phyloP scores from a whole-genome alignment of 2,329 filamentous ascomycete genomes.

The Sporothrix mexicana region DNA sequence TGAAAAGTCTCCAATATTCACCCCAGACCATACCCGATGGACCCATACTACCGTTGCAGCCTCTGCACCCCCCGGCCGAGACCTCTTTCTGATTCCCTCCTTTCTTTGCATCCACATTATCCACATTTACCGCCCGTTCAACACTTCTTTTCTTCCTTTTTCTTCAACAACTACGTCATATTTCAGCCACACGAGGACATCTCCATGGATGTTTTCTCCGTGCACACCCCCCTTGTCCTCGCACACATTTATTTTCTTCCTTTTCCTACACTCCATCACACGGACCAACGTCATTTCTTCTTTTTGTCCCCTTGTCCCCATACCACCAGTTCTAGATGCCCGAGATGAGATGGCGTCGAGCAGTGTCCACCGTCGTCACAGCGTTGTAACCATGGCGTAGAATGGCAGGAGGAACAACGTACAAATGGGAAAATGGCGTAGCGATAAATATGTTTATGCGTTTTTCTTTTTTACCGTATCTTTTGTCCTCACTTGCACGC shows the following conservation, averaged over 20 bases:
- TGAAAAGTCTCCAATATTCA: background rate
- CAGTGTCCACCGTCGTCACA: background rate
- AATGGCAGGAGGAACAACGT: no score
- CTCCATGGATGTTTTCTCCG: background rate
- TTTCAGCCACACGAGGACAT: background rate
- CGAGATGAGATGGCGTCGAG: no score
- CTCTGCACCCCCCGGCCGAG: background rate
- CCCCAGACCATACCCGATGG: background rate
- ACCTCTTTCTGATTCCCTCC: background rate
- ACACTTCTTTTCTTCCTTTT: background rate
- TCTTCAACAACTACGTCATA: constrained; percentile 19
- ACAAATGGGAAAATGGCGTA: background rate
- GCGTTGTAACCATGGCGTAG: background rate
- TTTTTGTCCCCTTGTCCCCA: background rate
- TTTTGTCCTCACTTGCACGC: background rate
- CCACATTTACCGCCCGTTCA: background rate
- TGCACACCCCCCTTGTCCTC: background rate
- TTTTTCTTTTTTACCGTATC: background rate
- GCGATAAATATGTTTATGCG: background rate
- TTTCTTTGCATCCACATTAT: background rate
- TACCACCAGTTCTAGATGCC: background rate
- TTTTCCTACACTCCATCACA: background rate
- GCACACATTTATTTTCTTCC: background rate
- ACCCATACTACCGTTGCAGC: background rate
- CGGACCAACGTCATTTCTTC: constrained; percentile 11